Conservation (phyloP, 495 filamentous ascomycete species). For the Podospora conica region DNA sequence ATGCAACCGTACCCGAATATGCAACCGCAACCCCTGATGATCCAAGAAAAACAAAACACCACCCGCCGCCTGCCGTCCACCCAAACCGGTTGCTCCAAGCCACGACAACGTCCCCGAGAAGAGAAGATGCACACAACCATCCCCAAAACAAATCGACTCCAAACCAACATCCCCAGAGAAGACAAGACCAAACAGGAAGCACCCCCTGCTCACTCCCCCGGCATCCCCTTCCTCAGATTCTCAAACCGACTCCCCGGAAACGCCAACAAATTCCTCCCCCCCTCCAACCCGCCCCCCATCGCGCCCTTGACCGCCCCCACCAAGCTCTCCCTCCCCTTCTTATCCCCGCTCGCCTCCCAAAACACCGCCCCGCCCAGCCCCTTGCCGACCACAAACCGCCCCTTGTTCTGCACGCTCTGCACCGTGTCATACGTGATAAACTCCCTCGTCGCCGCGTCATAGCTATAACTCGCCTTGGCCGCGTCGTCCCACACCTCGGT, state of each 20-base stretch:
- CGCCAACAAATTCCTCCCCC: constrained; percentile 51
- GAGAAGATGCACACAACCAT: too few relatives aligned
- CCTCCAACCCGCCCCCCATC: constrained; percentile 45
- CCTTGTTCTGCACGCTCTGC: constrained; percentile 54
- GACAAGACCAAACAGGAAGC: too few relatives aligned
- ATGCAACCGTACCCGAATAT: neutral
- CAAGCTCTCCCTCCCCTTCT: constrained; percentile 52
- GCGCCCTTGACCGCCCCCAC: constrained; percentile 55
- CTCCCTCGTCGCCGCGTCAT: constrained; percentile 49
- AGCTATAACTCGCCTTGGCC: constrained; percentile 62
- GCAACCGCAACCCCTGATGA: neutral
- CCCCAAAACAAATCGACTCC: neutral
- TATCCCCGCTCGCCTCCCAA: constrained; percentile 83
- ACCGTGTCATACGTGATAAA: constrained; percentile 76
- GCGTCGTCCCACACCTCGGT: constrained; percentile 42
- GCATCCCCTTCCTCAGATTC: constrained; percentile 54
- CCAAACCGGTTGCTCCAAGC: neutral
- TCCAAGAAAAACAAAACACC: neutral
- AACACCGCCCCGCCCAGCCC: constrained; percentile 79
- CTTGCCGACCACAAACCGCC: constrained; percentile 53
- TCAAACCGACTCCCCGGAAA: constrained; percentile 68
- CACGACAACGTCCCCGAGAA: too few relatives aligned
- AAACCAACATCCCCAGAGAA: neutral
- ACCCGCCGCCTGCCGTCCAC: neutral
- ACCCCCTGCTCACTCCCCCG: constrained; percentile 11